These are phyloP conservation scores for Citrus reticulata DNA, from an alignment of 345 rosid species.

Conservation along the genomic window DNA sequence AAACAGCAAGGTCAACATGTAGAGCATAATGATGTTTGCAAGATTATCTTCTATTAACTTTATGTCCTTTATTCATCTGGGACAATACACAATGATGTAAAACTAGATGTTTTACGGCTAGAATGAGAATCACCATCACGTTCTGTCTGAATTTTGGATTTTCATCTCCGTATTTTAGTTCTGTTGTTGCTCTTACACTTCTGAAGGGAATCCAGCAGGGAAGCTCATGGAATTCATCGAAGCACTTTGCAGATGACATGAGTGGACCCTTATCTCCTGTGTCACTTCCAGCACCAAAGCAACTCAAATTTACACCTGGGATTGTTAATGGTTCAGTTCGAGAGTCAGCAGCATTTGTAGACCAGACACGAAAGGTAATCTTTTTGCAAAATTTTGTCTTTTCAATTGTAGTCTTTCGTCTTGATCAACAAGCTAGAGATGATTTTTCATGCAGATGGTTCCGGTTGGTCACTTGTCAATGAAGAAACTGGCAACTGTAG, in stretches of 20 bases:
- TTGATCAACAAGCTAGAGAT: slow-evolving; percentile 11
- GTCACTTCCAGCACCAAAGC: slow-evolving; percentile 72
- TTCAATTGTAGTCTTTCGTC: background rate
- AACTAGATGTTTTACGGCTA: background rate
- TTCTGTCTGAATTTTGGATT: background rate
- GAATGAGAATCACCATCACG: background rate
- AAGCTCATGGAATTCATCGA: slow-evolving; percentile 41
- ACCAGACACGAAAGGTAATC: slow-evolving; percentile 53
- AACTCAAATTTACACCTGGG: slow-evolving; percentile 61
- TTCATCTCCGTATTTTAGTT: background rate
- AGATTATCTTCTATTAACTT: slow-evolving; percentile 2
- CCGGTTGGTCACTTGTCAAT: slow-evolving; percentile 50
- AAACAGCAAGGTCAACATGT: background rate
- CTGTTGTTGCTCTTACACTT: slow-evolving; percentile 12
- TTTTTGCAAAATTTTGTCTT: background rate
- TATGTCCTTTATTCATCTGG: background rate
- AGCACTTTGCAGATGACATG: slow-evolving; percentile 35
- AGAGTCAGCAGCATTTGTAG: slow-evolving; percentile 52
- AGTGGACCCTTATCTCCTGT: slow-evolving; percentile 43
- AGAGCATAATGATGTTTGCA: background rate
- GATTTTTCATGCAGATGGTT: slow-evolving; percentile 44
- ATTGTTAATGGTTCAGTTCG: slow-evolving; percentile 43
- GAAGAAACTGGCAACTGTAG: slow-evolving; percentile 39
- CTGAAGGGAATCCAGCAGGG: slow-evolving; percentile 33
- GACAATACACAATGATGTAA: background rate